Evolutionary conservation across 2,329 filamentous ascomycete genomes (phyloP).

Genomic region (Magnaporthiopsis incrustans): DNA sequence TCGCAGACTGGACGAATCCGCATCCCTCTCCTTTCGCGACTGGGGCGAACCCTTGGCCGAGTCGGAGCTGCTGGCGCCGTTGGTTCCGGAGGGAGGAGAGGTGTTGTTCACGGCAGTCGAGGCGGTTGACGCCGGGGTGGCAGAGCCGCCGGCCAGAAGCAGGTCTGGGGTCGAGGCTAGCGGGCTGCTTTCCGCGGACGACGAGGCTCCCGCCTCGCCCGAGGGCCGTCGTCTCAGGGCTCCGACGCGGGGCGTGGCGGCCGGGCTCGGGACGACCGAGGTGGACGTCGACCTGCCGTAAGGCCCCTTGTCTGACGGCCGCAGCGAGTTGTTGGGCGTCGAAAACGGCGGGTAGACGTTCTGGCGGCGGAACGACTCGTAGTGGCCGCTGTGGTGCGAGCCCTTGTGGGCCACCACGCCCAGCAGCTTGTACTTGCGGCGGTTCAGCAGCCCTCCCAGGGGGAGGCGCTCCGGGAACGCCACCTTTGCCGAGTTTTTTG

Average conservation of each 20-base stretch:
- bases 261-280: slow-evolving; percentile 33
- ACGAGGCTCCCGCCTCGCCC: background rate
- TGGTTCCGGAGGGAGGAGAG: background rate
- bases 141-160: slow-evolving; percentile 20
- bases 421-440: slow-evolving; percentile 74
- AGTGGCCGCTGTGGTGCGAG: slow-evolving; percentile 92
- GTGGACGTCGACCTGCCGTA: background rate
- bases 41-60: slow-evolving; percentile 10
- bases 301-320: background rate
- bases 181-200: slow-evolving; percentile 27
- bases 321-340: slow-evolving; percentile 59
- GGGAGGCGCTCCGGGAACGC: slow-evolving; percentile 81
- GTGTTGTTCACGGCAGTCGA: slow-evolving; percentile 8
- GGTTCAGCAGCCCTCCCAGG: slow-evolving; percentile 69
- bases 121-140: slow-evolving; percentile 17
- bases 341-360: slow-evolving; percentile 71
- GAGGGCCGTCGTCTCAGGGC: slow-evolving; percentile 21
- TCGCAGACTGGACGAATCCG: slow-evolving; percentile 43
- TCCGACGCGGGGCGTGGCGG: slow-evolving; percentile 38
- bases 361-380: slow-evolving; percentile 91
- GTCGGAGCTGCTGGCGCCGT: slow-evolving; percentile 1
- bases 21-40: slow-evolving; percentile 20
- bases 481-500: slow-evolving; percentile 93
- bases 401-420: slow-evolving; percentile 91
- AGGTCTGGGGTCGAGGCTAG: slow-evolving; percentile 40